Evolutionary conservation across 1,139 yeast species (phyloP), one percentile per base, ranked within the genome.

Genomic region (Saccharomycopsis crataegensis): DNA sequence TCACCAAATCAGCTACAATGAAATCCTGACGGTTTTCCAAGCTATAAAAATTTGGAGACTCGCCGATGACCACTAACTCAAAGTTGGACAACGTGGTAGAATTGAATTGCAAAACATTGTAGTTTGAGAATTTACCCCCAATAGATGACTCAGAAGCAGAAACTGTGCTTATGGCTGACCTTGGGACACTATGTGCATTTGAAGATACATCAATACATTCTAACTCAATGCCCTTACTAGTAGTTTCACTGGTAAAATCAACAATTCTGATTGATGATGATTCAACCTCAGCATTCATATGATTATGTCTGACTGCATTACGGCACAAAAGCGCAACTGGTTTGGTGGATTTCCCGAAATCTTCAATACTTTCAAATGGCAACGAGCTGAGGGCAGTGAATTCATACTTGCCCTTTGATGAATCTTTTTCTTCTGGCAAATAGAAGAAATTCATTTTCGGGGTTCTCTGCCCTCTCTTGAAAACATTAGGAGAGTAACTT

Each of bases 11-110:
- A 1, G 73, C 74, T 49, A 72, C 52, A 9, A 73, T 62, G 58
- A 81, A 76, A 46, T 70, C 74, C 3, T 64, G 68, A 1, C 69
- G 66, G 4, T 67, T 56, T 3, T 64, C 56, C 36, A 65, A 60
- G 1, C 64, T 62, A 6, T 59, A 42, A 47, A 53, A 44, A 2
- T 17, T 47, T 17, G 64, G 59, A 0, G 72, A 63, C 38, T 69
- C 70, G 5, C 74, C 73, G 28, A 83, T 66, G 1, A 82, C 69
- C n/a, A 83, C 65, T 53, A 71, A 71, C 55, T 81, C 80, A 61
- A 71, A 83, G 6, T 67, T 62, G 0, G 67, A 55, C 9, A 80
- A 59, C 1, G 68, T 61, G 3, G 68, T 60, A 1, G 72, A 60
- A 33, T 73, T 68, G 31, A 76, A 65, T 53, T 72, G 72, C 2